A percentile compares a stretch with the other conserved stretches of the same genome.
Evolutionary conservation across 2,329 filamentous ascomycete species (phyloP).

Genomic region (Bertia moriformis): DNA sequence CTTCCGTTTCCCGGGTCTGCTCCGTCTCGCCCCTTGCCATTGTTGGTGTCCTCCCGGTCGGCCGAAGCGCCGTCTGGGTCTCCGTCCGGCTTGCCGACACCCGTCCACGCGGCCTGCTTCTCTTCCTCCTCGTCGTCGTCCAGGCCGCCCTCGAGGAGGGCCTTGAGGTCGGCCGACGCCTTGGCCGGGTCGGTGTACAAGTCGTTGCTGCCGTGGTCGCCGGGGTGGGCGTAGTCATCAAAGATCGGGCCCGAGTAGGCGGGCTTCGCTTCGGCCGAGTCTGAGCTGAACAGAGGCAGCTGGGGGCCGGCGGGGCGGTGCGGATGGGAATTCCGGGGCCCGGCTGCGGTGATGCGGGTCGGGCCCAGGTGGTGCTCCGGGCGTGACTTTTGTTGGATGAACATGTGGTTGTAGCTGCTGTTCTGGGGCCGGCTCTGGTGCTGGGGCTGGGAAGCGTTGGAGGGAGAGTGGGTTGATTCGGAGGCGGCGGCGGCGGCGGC

Average conservation of each 20-base stretch:
- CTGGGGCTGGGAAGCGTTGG: too few species aligned
- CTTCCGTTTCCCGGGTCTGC: too few species aligned
- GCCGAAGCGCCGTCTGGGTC: conserved; percentile 26
- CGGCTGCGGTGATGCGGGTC: conserved; percentile 29
- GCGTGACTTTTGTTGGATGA: conserved; percentile 35
- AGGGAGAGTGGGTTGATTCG: too few species aligned
- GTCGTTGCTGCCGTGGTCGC: conserved; percentile 30
- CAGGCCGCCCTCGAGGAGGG: conserved; percentile 67
- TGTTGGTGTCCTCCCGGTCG: conserved; percentile 22
- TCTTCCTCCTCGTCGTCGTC: conserved; percentile 55
- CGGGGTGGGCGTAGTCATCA: conserved; percentile 16
- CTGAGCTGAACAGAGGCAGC: conserved; percentile 31
- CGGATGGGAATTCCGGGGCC: conserved; percentile 27
- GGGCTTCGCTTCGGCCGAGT: conserved; percentile 8
- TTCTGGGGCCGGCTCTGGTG: too few species aligned
- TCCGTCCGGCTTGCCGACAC: conserved; percentile 12
- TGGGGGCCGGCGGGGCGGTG: conserved; percentile 31
- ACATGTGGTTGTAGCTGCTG: conserved; percentile 34
- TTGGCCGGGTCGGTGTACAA: conserved; percentile 58
- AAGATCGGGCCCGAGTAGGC: conserved; percentile 8
- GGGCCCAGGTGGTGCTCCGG: conserved; percentile 40
- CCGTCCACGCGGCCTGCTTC: conserved; percentile 18
- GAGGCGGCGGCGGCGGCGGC: background rate
- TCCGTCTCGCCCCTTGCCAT: conserved; percentile 28
- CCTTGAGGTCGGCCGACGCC: conserved; percentile 65